Percentiles rank a stretch among this genome's conserved stretches.
Evolutionary conservation across 805 yeast species (phyloP).

Genomic region (Ogataea sp.): DNA sequence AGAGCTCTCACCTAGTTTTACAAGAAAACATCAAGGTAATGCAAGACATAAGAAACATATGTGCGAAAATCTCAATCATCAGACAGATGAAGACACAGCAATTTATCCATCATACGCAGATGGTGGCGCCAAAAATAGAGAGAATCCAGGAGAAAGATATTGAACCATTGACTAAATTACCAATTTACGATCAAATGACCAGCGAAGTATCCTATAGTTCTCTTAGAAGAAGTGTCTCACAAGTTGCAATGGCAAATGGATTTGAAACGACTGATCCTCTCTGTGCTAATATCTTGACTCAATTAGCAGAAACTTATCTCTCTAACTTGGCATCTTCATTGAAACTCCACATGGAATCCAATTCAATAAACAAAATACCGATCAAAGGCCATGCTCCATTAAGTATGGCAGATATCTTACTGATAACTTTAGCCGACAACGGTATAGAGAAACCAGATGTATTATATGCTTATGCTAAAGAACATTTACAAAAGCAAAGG

Average conservation of each 20-base stretch:
- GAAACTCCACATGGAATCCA: conserved; percentile 63
- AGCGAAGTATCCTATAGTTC: conserved; percentile 58
- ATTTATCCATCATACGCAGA: conserved; percentile 64
- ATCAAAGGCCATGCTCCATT: conserved; percentile 15
- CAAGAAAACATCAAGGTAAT: conserved; percentile 65
- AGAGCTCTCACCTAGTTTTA: conserved; percentile 55
- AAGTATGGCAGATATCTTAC: conserved; percentile 36
- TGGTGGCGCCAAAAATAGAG: conserved; percentile 61
- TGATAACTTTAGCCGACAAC: conserved; percentile 67
- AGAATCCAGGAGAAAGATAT: conserved; percentile 55
- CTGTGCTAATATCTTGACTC: conserved; percentile 75
- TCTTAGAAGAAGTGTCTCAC: conserved; percentile 62
- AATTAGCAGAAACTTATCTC: conserved; percentile 74
- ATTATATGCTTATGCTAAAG: conserved; percentile 64
- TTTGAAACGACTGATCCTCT: conserved; percentile 75
- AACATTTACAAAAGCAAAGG: conserved; percentile 62
- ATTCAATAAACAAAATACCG: conserved; percentile 33
- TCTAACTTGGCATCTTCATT: conserved; percentile 65
- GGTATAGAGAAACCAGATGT: conserved; percentile 79
- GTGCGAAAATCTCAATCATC: conserved; percentile 81
- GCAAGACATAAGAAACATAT: conserved; percentile 81
- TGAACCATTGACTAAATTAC: conserved; percentile 73
- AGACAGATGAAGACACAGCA: conserved; percentile 86
- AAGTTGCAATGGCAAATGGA: conserved; percentile 85
- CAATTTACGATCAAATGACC: conserved; percentile 55